Conservation (phyloP, 768 basidiomycete species). For the Lactifluus pinguis region DNA sequence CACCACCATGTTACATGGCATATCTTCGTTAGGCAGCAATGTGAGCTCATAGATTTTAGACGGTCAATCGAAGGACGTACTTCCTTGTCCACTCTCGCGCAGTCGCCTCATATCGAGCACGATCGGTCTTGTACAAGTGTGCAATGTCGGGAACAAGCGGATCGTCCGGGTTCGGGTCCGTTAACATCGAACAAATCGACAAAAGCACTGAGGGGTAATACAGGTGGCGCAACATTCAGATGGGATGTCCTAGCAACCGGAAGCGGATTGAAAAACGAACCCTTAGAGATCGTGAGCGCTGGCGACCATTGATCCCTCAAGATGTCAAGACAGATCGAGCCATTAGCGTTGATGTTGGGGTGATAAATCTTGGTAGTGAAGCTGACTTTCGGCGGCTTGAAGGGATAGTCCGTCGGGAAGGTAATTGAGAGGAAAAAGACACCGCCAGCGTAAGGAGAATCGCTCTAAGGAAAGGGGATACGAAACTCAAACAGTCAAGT, state of each 20-base stretch:
- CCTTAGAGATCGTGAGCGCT: conserved; percentile 97
- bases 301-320: conserved; percentile 99
- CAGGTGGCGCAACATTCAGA: background rate
- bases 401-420: conserved; percentile 97
- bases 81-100: conserved; percentile 99
- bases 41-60: background rate
- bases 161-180: conserved; percentile 98
- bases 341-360: conserved; percentile 99
- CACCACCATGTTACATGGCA: conserved; percentile 17
- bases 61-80: conserved; percentile 37
- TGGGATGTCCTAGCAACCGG: background rate
- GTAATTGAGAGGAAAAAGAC: conserved; percentile 96
- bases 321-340: conserved; percentile 97
- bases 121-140: conserved; percentile 98
- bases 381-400: conserved; percentile 98
- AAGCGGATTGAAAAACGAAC: conserved; percentile 33
- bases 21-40: conserved; percentile 13
- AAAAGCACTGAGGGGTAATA: conserved; percentile 56
- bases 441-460: conserved; percentile 97
- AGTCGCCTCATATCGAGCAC: conserved; percentile 92
- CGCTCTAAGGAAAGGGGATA: conserved; percentile 48
- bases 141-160: conserved; percentile 98
- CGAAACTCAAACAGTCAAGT: conserved; percentile 20
- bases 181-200: conserved; percentile 98
- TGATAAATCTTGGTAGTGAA: conserved; percentile 99